These are phyloP conservation scores for Adansonia gregorii DNA, from an alignment of 441 rosid genomes.

Conservation along the genomic window DNA sequence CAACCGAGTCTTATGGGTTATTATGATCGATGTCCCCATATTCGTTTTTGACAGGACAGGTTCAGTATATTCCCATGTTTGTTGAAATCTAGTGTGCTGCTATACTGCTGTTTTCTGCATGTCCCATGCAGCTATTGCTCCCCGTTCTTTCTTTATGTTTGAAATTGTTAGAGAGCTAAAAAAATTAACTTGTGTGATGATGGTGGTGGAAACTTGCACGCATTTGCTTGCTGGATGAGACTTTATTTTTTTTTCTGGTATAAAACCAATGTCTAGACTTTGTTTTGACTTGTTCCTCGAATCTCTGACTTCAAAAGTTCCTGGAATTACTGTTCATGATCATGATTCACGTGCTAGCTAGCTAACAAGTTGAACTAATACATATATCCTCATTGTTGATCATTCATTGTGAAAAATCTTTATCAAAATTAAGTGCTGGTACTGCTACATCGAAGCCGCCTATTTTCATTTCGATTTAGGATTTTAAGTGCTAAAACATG, in stretches of 20 bases:
- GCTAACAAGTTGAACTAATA: slow-evolving; percentile 27
- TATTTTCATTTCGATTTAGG: neutral
- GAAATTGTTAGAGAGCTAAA: neutral
- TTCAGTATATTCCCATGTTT: slow-evolving; percentile 17
- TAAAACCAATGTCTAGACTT: slow-evolving; percentile 27
- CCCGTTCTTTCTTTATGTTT: neutral
- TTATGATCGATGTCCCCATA: slow-evolving; percentile 40
- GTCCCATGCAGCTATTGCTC: slow-evolving; percentile 46
- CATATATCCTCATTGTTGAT: slow-evolving; percentile 13
- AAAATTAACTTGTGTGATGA: neutral
- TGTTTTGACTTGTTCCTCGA: slow-evolving; percentile 28
- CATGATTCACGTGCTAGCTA: slow-evolving; percentile 43
- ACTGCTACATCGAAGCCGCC: neutral
- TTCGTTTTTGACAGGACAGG: slow-evolving; percentile 20
- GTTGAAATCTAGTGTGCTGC: neutral
- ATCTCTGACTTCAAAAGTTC: slow-evolving; percentile 25
- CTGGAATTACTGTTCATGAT: slow-evolving; percentile 32
- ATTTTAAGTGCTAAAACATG: neutral
- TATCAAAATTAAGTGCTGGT: neutral
- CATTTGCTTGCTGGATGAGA: slow-evolving; percentile 30
- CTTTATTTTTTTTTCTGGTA: slow-evolving; percentile 33
- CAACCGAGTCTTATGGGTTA: slow-evolving; percentile 8
- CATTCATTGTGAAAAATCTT: neutral
- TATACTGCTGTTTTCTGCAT: slow-evolving; percentile 35
- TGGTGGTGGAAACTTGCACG: slow-evolving; percentile 18